A percentile compares a stretch with the other conserved stretches of the same genome.
phyloP scores from a whole-genome alignment of 345 rosid species.

The Eutrema japonicum region DNA sequence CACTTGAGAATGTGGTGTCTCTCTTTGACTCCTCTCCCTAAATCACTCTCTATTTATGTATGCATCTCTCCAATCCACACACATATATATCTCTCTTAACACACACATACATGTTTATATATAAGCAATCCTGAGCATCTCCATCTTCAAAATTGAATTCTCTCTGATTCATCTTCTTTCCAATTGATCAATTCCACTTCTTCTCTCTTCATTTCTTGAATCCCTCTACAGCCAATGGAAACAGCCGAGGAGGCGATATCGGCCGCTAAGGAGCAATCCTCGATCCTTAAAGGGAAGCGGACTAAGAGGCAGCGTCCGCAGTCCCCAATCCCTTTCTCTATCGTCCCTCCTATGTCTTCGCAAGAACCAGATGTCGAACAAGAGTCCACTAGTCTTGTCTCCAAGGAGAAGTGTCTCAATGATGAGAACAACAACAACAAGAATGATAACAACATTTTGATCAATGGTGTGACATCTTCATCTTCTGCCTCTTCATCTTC shows the following conservation, averaged over 20 bases:
- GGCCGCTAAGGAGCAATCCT: constrained; percentile 46
- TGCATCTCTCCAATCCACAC: constrained; percentile 46
- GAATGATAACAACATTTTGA: constrained; percentile 26
- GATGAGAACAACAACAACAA: constrained; percentile 30
- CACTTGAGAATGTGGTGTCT: constrained; percentile 48
- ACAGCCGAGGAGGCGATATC: constrained; percentile 46
- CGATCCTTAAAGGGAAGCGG: constrained; percentile 71
- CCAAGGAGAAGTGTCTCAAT: constrained; percentile 32
- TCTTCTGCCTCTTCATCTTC: constrained; percentile 49
- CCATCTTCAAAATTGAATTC: constrained; percentile 28
- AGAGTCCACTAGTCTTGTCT: constrained; percentile 45
- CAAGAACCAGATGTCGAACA: constrained; percentile 30
- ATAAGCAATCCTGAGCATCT: constrained; percentile 31
- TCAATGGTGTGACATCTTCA: constrained; percentile 30
- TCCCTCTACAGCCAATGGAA: constrained; percentile 46
- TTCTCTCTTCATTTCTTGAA: constrained; percentile 11
- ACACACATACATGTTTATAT: constrained; percentile 26
- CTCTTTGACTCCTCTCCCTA: constrained; percentile 48
- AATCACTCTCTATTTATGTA: constrained; percentile 45
- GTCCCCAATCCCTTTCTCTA: constrained; percentile 59
- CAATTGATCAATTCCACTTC: background rate
- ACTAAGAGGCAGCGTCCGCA: constrained; percentile 75
- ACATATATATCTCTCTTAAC: constrained; percentile 37
- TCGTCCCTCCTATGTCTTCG: constrained; percentile 45
- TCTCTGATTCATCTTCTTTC: constrained; percentile 2